Base-by-base conservation (phyloP, 176 grass and related monocot species). In the Tillandsia leiboldiana region DNA sequence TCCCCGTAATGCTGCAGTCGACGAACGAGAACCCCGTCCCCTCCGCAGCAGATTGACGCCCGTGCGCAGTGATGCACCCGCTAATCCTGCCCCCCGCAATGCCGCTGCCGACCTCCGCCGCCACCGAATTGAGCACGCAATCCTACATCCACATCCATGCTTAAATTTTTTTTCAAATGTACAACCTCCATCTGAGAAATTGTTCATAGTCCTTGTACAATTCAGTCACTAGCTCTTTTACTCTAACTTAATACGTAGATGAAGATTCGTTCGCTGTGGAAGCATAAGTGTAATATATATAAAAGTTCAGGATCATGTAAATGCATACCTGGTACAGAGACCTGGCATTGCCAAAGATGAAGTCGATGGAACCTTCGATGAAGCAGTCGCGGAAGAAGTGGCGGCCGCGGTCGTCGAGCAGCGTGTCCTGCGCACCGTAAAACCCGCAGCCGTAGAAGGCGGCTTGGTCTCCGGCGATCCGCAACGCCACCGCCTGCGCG, bases 361-460 rank as follows among this genome's bases (percentile, higher is more conserved):
- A 96, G 65, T 96, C 84, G 28, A 91, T 96, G 64, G 91, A 96
- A 4, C 87, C 91, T 81, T 96, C 91, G 75, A 96, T 84, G 82
- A 76, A 85, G 79, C 91, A 96, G 17, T 65, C 77, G 0, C 71
- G 91, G 54, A 87, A 96, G 10, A 84, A 53, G 65, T 96, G 91
- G 13, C 84, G 79, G 2, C 91, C 91, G 48, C 53, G 80, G 62
- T 96, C 84, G 79, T 96, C 91, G 42, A 96, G 82, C 77, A 91
- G 71, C 26, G 91, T 91, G 85, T 96, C 91, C 74, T 91, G 91
- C 3, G 87, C 63, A 20, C 91, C 53, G 68, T 91, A 96, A 65
- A 96, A 83, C 3, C 87, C 91, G 48, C 91, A 88, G 74, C 85
- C 83, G 63, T 96, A 75, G 80, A 96, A 91, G 14, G 87, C 87